Percentiles rank a stretch among this genome's conserved stretches.
phyloP scores from a whole-genome alignment of 345 rosid species.

The Crucihimalaya himalaica region DNA sequence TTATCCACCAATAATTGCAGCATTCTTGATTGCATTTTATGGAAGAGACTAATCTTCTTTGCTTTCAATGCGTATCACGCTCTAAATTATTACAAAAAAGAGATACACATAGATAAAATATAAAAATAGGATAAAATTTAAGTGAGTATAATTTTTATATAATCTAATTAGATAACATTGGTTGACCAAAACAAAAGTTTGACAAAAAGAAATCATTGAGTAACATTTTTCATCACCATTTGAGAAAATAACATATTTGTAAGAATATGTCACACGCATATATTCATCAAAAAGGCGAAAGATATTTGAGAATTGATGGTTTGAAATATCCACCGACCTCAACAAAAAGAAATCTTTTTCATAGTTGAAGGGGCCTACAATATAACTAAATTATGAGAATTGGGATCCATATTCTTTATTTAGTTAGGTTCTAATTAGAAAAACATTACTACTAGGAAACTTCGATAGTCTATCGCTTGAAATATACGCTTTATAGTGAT shows the following conservation, averaged over 20 bases:
- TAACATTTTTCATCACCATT: not conserved
- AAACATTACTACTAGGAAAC: conserved; percentile 5
- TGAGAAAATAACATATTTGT: not conserved
- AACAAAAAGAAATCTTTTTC: conserved; percentile 34
- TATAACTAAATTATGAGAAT: not conserved
- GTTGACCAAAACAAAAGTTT: too few species aligned
- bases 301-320: conserved; percentile 29
- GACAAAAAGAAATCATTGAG: too few species aligned
- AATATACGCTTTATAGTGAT: conserved; percentile 11
- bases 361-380: conserved; percentile 21
- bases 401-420: conserved; percentile 8
- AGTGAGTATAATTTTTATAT: too few species aligned
- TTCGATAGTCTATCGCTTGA: not conserved
- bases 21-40: not conserved
- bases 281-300: conserved; percentile 5
- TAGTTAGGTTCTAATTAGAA: conserved; percentile 31
- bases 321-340: conserved; percentile 39
- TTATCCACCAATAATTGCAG: not conserved
- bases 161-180: too few species aligned
- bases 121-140: not conserved
- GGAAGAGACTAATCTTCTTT: not conserved
- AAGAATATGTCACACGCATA: not conserved
- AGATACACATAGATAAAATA: not conserved
- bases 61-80: not conserved
- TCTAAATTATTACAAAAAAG: not conserved